Evolutionary conservation across 2,329 filamentous ascomycete species (phyloP).

Genomic region (Bipolaris cookei): DNA sequence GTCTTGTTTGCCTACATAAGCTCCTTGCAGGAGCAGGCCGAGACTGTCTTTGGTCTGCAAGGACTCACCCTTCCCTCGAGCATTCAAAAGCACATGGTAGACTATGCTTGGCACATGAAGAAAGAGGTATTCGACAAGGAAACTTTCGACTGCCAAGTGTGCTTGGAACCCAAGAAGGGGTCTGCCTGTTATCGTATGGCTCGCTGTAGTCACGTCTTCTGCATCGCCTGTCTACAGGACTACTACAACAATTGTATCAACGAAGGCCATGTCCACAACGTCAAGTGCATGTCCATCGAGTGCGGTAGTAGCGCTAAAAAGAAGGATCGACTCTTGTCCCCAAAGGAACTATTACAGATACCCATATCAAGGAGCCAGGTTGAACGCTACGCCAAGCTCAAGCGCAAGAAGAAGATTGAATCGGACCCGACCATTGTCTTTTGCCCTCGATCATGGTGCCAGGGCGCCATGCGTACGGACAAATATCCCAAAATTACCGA

Average conservation of each 20-base stretch:
- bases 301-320: conserved; percentile 57
- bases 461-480: conserved; percentile 74
- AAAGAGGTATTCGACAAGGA: conserved; percentile 78
- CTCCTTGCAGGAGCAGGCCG: conserved; percentile 64
- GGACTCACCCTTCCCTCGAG: conserved; percentile 56
- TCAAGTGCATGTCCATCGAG: conserved; percentile 79
- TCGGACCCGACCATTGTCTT: conserved; percentile 91
- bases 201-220: conserved; percentile 91
- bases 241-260: conserved; percentile 89
- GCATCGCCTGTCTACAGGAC: conserved; percentile 81
- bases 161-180: conserved; percentile 91
- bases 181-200: conserved; percentile 78
- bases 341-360: conserved; percentile 73
- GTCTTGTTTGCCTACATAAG: conserved; percentile 67
- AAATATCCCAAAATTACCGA: conserved; percentile 57
- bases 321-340: conserved; percentile 72
- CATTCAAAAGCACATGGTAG: conserved; percentile 72
- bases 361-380: conserved; percentile 68
- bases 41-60: conserved; percentile 60
- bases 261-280: conserved; percentile 78
- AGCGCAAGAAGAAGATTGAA: conserved; percentile 91
- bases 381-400: conserved; percentile 84
- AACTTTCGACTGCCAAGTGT: conserved; percentile 88
- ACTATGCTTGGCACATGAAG: conserved; percentile 78
- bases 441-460: conserved; percentile 91